These are phyloP conservation scores for Pistacia vera DNA, from an alignment of 345 rosid species.

Conservation along the genomic window DNA sequence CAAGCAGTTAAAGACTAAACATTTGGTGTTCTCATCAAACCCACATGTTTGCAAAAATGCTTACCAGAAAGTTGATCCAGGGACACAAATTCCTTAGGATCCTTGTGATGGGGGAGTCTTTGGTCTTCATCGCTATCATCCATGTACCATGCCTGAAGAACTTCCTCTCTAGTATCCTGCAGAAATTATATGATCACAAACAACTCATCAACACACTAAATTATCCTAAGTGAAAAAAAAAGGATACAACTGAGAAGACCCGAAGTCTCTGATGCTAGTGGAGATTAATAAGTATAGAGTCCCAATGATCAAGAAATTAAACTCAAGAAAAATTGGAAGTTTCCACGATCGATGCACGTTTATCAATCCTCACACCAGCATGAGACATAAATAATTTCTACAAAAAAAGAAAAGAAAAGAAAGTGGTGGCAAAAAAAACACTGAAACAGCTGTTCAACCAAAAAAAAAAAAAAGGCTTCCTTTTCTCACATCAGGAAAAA, in stretches of 20 bases:
- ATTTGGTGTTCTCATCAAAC: constrained; percentile 3
- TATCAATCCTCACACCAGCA: not conserved
- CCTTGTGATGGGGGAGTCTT: constrained; percentile 86
- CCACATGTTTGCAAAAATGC: constrained; percentile 5
- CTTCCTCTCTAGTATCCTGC: constrained; percentile 73
- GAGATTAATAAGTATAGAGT: not conserved
- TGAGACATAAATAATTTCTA: not conserved
- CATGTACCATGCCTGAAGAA: constrained; percentile 94
- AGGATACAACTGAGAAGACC: not conserved
- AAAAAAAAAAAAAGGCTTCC: not conserved
- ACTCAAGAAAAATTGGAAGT: not conserved
- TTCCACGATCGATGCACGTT: not conserved
- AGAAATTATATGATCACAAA: not conserved
- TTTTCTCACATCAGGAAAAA: not conserved
- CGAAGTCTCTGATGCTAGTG: not conserved
- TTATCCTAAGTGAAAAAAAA: not conserved
- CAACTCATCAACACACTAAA: not conserved
- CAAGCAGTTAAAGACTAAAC: constrained; percentile 2
- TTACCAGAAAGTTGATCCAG: constrained; percentile 73
- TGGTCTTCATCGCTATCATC: constrained; percentile 84
- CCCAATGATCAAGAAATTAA: not conserved
- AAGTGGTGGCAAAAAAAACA: not conserved
- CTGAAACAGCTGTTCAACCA: not conserved
- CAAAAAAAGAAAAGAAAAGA: not conserved
- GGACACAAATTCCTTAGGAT: constrained; percentile 80